These are phyloP conservation scores for Nitzschia palea DNA, from an alignment of 108 stramenopile species.

Conservation along the genomic window DNA sequence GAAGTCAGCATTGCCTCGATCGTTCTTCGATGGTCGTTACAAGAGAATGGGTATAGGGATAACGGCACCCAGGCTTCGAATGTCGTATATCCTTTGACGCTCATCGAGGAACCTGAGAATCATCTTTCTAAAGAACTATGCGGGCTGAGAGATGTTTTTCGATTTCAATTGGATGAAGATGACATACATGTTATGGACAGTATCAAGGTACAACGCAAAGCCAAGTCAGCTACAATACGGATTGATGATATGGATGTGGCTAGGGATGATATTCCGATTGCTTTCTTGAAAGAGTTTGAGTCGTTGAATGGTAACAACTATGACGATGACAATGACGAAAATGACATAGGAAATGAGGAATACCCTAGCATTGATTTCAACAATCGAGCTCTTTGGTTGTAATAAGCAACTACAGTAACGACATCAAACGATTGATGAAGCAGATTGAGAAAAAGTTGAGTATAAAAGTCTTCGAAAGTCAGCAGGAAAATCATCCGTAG, in stretches of 20 bases:
- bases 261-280: not conserved
- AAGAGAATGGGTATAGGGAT: slow-evolving; percentile 37
- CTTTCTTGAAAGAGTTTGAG: not conserved
- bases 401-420: too few species aligned
- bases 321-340: not conserved
- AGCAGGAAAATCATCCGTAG: too few species aligned
- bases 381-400: slow-evolving; percentile 24
- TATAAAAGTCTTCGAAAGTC: too few species aligned
- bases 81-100: not conserved
- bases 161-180: slow-evolving; percentile 68
- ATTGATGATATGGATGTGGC: not conserved
- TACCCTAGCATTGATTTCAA: slow-evolving; percentile 23
- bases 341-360: not conserved
- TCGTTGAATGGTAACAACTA: not conserved
- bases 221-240: not conserved
- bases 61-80: not conserved
- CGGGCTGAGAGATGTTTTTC: slow-evolving; percentile 63
- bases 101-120: slow-evolving; percentile 11
- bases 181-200: slow-evolving; percentile 39
- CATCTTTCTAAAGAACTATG: slow-evolving; percentile 3
- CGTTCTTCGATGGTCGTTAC: slow-evolving; percentile 64
- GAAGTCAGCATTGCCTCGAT: slow-evolving; percentile 59
- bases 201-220: not conserved
- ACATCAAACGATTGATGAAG: too few species aligned
- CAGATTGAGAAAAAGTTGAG: too few species aligned